Conservation (phyloP, 148 eudicot species). For the Beta vulgaris region DNA sequence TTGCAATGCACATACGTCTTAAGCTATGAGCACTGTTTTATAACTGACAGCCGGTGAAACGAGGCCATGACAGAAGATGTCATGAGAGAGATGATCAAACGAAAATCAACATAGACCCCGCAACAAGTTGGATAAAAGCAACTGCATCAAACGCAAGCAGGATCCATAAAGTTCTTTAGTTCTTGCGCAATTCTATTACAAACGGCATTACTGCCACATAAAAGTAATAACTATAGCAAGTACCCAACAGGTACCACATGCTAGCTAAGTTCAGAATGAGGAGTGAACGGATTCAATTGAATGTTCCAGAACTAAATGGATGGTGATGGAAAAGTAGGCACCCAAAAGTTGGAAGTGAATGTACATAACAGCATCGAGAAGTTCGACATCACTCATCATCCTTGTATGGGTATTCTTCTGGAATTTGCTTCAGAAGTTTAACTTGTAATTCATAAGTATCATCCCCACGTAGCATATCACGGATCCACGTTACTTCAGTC, state of each 20-base stretch:
- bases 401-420: conserved; percentile 98
- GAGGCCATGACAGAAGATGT: no score
- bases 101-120: not conserved
- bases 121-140: not conserved
- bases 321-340: conserved; percentile 1
- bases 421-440: conserved; percentile 92
- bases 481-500: conserved; percentile 93
- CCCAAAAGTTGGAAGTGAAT: not conserved
- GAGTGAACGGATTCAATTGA: not conserved
- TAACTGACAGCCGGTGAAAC: no score
- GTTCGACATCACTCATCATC: conserved; percentile 65
- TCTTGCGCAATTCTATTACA: not conserved
- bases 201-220: not conserved
- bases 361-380: not conserved
- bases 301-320: not conserved
- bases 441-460: conserved; percentile 92
- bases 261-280: not conserved
- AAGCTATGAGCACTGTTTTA: no score
- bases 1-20: no score
- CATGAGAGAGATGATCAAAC: no score
- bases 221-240: not conserved
- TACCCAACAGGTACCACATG: not conserved
- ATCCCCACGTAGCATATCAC: conserved; percentile 96
- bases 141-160: not conserved
- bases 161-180: not conserved